Evolutionary conservation across 305 asterid species (phyloP).

Genomic region (Solanum aculeatissimum): DNA sequence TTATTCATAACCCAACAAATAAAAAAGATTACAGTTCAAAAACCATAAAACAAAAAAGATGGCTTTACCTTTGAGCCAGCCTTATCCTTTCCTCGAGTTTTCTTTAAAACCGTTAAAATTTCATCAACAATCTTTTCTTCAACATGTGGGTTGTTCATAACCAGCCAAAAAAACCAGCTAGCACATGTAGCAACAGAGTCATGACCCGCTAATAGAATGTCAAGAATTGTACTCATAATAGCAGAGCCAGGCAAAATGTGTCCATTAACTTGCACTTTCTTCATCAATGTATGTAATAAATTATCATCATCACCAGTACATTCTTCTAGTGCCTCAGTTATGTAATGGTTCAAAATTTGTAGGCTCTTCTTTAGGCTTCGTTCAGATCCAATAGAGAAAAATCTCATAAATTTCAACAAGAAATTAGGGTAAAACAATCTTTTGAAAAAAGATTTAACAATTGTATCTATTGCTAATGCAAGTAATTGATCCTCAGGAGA

Average conservation of each 20-base stretch:
- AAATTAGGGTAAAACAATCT: background rate
- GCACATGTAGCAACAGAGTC: background rate
- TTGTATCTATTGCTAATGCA: background rate
- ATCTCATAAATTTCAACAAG: background rate
- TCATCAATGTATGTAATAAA: background rate
- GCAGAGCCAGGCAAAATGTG: too few relatives aligned
- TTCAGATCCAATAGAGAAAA: background rate
- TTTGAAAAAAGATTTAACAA: background rate
- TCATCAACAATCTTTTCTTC: background rate
- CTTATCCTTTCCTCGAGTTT: background rate
- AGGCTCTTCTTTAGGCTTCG: background rate
- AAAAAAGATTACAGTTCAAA: too few relatives aligned
- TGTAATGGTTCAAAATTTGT: background rate
- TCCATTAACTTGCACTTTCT: background rate
- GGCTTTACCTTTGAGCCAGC: background rate
- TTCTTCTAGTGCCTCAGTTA: background rate
- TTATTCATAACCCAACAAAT: too few relatives aligned
- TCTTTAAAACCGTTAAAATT: background rate
- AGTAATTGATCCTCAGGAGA: background rate
- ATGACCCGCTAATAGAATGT: background rate
- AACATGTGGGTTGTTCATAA: background rate
- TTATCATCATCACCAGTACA: background rate
- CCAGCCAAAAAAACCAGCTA: constrained; percentile 1
- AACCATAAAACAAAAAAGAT: background rate
- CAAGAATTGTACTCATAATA: background rate